phyloP scores from a whole-genome alignment of 805 yeast genomes.

The Saccharomycopsis sp. region DNA sequence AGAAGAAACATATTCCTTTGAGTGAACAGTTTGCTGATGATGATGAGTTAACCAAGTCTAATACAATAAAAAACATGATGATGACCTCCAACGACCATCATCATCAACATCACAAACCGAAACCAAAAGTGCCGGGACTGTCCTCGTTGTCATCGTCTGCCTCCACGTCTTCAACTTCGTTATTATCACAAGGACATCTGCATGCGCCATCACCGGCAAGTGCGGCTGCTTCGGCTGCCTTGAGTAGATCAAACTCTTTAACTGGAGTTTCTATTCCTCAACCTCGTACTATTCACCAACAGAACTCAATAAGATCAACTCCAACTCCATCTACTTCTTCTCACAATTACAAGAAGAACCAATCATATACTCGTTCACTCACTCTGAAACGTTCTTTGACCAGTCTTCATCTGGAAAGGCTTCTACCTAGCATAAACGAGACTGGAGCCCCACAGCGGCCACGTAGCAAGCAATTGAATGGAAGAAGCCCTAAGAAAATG shows the following conservation, averaged over 20 bases:
- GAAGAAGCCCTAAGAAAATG: not conserved
- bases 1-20: not conserved
- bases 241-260: slow-evolving; percentile 14
- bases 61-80: slow-evolving; percentile 14
- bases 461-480: not conserved
- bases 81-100: slow-evolving; percentile 1
- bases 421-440: not conserved
- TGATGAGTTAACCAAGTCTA: slow-evolving; percentile 14
- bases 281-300: too few relatives aligned
- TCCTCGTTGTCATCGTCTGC: not conserved
- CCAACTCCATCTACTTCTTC: not conserved
- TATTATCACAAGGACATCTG: not conserved
- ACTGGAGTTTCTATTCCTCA: too few relatives aligned
- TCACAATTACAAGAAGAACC: not conserved
- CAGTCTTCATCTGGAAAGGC: not conserved
- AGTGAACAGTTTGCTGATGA: slow-evolving; percentile 3
- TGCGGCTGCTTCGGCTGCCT: slow-evolving; percentile 21
- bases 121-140: not conserved
- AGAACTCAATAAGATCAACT: not conserved
- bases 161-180: not conserved
- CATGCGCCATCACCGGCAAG: slow-evolving; percentile 1
- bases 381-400: not conserved
- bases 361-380: not conserved
- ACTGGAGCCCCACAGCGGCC: not conserved
- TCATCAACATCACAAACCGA: too few relatives aligned